Percentiles rank a stretch among this genome's conserved stretches.
phyloP scores from a whole-genome alignment of 768 basidiomycete genomes.

The Kwoniella sp. region DNA sequence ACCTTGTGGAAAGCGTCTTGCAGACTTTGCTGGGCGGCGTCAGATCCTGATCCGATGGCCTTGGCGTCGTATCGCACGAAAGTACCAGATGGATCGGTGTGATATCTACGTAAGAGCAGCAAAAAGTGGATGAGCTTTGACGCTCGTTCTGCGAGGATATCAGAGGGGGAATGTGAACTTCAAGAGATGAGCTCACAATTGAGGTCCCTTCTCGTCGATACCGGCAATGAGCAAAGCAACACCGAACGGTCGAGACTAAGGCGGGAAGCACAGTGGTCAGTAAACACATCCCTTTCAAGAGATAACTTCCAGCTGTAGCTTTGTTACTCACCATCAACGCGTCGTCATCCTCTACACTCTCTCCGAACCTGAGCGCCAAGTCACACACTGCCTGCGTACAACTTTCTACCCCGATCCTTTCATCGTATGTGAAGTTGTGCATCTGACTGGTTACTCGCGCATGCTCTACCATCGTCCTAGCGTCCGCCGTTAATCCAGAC shows the following conservation, averaged over 20 bases:
- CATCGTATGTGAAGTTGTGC: conserved; percentile 95
- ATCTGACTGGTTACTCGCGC: conserved; percentile 83
- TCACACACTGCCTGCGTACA: conserved; percentile 98
- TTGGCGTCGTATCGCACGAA: conserved; percentile 96
- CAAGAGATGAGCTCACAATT: conserved; percentile 64
- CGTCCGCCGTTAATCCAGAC: conserved; percentile 93
- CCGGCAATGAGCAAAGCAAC: conserved; percentile 98
- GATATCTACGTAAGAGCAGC: conserved; percentile 65
- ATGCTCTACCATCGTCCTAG: conserved; percentile 99
- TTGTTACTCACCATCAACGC: conserved; percentile 76
- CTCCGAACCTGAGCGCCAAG: conserved; percentile 92
- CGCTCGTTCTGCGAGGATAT: too few relatives aligned
- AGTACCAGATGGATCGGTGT: conserved; percentile 98
- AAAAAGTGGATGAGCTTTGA: neutral
- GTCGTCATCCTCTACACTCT: conserved; percentile 98
- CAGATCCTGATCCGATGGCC: conserved; percentile 96
- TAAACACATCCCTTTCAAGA: neutral
- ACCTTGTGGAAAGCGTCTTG: conserved; percentile 98
- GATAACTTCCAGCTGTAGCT: neutral
- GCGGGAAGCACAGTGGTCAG: neutral
- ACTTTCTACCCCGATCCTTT: conserved; percentile 94
- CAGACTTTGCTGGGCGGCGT: conserved; percentile 93
- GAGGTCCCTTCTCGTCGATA: conserved; percentile 90
- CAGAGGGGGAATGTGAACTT: too few relatives aligned
- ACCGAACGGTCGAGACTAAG: conserved; percentile 93